These are phyloP conservation scores for Pseudotsuga menziesii DNA, from an alignment of 75 land plant genomes.

Conservation along the genomic window DNA sequence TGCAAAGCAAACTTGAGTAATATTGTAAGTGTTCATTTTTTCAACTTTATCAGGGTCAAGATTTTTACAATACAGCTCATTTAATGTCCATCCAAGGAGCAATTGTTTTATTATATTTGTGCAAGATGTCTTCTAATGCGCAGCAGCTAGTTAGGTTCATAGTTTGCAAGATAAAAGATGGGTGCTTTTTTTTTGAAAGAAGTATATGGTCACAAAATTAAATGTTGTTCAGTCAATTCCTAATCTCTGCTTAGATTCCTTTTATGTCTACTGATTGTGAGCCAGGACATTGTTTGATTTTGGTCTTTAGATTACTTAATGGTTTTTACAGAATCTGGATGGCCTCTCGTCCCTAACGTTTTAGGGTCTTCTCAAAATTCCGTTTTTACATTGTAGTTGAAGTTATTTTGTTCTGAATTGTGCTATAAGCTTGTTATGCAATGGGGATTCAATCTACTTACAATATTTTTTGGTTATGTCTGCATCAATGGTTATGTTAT, in stretches of 20 bases:
- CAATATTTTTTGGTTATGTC: background rate
- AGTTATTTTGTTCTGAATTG: background rate
- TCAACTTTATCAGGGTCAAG: background rate
- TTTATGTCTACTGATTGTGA: background rate
- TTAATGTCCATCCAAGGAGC: background rate
- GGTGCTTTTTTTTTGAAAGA: background rate
- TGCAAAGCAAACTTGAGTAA: conserved; percentile 49
- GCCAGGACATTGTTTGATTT: background rate
- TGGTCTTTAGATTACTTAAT: background rate
- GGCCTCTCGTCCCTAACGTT: background rate
- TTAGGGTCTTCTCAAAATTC: no score
- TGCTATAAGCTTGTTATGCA: background rate
- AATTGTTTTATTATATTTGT: background rate
- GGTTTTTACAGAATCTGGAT: background rate
- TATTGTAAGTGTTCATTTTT: conserved; percentile 36
- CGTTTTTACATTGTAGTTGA: background rate
- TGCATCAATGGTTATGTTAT: background rate
- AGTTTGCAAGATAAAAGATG: background rate
- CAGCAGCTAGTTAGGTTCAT: background rate
- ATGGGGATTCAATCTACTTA: background rate
- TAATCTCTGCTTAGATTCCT: background rate
- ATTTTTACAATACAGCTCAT: background rate
- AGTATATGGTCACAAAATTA: background rate
- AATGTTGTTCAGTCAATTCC: background rate
- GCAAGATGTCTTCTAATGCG: background rate